Conservation (phyloP, 2,329 filamentous ascomycete genomes). For the Ceratocystis variospora region DNA sequence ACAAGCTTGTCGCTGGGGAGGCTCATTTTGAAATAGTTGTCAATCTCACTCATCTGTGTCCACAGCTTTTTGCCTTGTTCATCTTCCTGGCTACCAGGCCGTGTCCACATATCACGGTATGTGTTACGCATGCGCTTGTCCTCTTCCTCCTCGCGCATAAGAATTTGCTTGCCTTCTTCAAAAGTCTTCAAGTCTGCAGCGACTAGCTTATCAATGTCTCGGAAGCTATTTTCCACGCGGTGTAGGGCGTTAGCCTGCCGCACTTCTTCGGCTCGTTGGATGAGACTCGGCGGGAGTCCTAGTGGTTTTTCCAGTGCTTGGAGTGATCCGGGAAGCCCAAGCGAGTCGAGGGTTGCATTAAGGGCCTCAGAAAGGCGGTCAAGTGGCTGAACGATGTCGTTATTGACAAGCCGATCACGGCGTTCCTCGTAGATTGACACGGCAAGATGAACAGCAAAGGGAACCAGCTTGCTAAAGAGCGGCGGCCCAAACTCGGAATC, state of each 20-base stretch:
- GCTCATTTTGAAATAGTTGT: slow-evolving; percentile 64
- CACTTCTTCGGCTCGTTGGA: slow-evolving; percentile 87
- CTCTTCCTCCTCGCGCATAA: slow-evolving; percentile 70
- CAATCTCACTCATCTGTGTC: slow-evolving; percentile 61
- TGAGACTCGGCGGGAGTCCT: slow-evolving; percentile 68
- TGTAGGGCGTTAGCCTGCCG: slow-evolving; percentile 77
- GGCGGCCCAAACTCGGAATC: slow-evolving; percentile 68
- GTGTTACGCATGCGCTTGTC: slow-evolving; percentile 62
- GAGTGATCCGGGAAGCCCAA: slow-evolving; percentile 81
- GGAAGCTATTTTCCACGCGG: slow-evolving; percentile 62
- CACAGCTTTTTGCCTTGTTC: slow-evolving; percentile 56
- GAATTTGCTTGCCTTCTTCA: slow-evolving; percentile 64
- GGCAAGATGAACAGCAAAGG: slow-evolving; percentile 88
- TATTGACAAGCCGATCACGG: slow-evolving; percentile 78
- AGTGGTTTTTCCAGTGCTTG: slow-evolving; percentile 92
- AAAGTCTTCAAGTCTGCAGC: slow-evolving; percentile 64
- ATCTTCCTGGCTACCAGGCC: slow-evolving; percentile 55
- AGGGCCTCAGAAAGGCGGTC: slow-evolving; percentile 68
- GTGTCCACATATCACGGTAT: slow-evolving; percentile 72
- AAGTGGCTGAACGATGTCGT: slow-evolving; percentile 70
- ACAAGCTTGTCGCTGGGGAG: slow-evolving; percentile 47
- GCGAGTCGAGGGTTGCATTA: slow-evolving; percentile 62
- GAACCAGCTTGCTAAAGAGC: slow-evolving; percentile 80
- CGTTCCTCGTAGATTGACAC: slow-evolving; percentile 91
- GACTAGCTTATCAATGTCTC: slow-evolving; percentile 83